A percentile compares a stretch with the other conserved stretches of the same genome.
Conservation (phyloP, 306 rosid species). For the Dalbergia cultrata region DNA sequence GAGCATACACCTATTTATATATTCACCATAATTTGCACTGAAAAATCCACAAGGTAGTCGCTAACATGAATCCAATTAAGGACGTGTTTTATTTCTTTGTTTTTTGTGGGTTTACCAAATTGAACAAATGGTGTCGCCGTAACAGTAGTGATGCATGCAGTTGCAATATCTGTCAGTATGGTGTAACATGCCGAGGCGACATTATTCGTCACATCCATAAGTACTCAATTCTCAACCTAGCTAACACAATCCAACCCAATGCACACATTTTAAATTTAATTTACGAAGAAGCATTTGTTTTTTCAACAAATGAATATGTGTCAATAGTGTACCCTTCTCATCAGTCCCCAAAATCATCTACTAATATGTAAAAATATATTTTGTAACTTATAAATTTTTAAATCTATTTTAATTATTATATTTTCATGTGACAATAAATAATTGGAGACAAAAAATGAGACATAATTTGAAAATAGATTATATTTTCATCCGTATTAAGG, state of each 20-base stretch:
- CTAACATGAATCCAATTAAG: slow-evolving; percentile 8
- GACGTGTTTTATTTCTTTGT: background rate
- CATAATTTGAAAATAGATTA: no score
- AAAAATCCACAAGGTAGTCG: slow-evolving; percentile 30
- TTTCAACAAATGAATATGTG: background rate
- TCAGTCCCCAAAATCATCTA: no score
- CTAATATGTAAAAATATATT: no score
- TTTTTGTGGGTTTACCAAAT: background rate
- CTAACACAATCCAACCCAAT: slow-evolving; percentile 4
- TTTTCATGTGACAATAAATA: no score
- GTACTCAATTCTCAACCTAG: slow-evolving; percentile 1
- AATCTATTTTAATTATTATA: no score
- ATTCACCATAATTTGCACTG: slow-evolving; percentile 25
- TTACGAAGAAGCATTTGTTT: background rate
- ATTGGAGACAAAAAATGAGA: no score
- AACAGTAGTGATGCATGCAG: background rate
- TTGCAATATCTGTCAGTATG: slow-evolving; percentile 25
- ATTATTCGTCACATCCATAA: slow-evolving; percentile 8
- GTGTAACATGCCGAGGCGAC: slow-evolving; percentile 34
- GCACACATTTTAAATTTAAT: background rate
- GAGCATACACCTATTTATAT: slow-evolving; percentile 4
- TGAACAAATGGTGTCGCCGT: slow-evolving; percentile 29
- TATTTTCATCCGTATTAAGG: no score
- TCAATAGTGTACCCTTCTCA: background rate
- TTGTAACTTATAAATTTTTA: no score